Conservation (phyloP, 768 basidiomycete genomes). For the Leccinum truebloodii region DNA sequence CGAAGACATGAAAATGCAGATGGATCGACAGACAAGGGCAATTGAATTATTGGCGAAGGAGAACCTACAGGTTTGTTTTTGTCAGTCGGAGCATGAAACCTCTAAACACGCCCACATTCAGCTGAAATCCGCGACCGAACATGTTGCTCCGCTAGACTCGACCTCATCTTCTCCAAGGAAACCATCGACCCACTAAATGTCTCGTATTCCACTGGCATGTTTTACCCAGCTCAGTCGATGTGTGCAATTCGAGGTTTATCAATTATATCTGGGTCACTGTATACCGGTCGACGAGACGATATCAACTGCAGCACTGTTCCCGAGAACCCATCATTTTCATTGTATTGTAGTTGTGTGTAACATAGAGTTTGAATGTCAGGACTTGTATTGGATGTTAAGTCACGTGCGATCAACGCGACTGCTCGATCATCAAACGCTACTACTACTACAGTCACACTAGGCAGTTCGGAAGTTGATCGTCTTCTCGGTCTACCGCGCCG, state of each 20-base stretch:
- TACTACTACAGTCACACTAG: too few relatives aligned
- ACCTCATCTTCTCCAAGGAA: slow-evolving; percentile 18
- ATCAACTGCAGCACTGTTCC: background rate
- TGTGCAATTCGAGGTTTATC: background rate
- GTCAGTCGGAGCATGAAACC: background rate
- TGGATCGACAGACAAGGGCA: slow-evolving; percentile 48
- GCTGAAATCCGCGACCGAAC: slow-evolving; percentile 22
- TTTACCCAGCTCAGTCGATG: background rate
- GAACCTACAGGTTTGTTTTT: slow-evolving; percentile 43
- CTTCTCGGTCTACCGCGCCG: background rate
- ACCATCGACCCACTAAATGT: slow-evolving; percentile 10
- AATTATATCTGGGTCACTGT: background rate
- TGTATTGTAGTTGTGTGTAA: slow-evolving; percentile 9
- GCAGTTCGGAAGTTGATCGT: background rate
- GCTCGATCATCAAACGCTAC: slow-evolving; percentile 17
- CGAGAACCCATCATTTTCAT: background rate
- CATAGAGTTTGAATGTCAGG: background rate
- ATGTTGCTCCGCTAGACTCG: slow-evolving; percentile 14
- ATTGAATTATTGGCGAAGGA: slow-evolving; percentile 46
- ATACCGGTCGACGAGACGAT: background rate
- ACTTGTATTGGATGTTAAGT: slow-evolving; percentile 10
- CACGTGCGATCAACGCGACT: slow-evolving; percentile 35
- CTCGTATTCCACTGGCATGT: background rate
- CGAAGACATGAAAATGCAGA: slow-evolving; percentile 48
- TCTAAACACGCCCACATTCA: slow-evolving; percentile 10